Percentiles rank a stretch among this genome's conserved stretches.
Evolutionary conservation across 441 rosid genomes (phyloP).

Genomic region (Bocquillonia castaneifolia): DNA sequence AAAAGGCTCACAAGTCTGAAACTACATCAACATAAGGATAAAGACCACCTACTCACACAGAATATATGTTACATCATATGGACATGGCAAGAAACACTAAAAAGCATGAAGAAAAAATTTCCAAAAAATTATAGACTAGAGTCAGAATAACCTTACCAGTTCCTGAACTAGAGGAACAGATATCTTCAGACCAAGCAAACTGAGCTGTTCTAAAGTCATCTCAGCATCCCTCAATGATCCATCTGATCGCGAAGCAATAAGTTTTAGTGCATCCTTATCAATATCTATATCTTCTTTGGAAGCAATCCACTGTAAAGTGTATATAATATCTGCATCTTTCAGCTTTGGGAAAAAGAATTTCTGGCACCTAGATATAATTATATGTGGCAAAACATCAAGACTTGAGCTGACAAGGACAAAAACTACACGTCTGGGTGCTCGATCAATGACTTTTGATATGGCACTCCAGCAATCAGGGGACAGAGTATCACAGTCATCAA

Average conservation of each 20-base stretch:
- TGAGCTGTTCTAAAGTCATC: conserved; percentile 95
- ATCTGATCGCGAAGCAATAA: conserved; percentile 92
- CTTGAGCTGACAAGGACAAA: conserved; percentile 84
- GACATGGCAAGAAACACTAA: neutral
- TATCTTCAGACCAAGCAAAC: conserved; percentile 87
- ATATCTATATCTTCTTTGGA: conserved; percentile 76
- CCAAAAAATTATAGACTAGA: neutral
- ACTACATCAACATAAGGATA: neutral
- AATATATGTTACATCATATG: neutral
- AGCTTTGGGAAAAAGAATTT: conserved; percentile 96
- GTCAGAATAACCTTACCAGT: conserved; percentile 46
- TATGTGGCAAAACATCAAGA: conserved; percentile 91
- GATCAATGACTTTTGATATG: conserved; percentile 76
- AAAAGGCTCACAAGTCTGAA: neutral
- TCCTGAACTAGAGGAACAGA: conserved; percentile 89
- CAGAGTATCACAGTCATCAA: conserved; percentile 83
- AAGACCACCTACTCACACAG: neutral
- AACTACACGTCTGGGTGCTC: conserved; percentile 80
- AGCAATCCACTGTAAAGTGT: conserved; percentile 75
- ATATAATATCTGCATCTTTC: conserved; percentile 82
- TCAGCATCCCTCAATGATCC: conserved; percentile 97
- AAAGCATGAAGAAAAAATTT: neutral
- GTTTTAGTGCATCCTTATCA: conserved; percentile 85
- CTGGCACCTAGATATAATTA: conserved; percentile 91
- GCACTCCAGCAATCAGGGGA: conserved; percentile 81